Evolutionary conservation across 208 protist species (phyloP), one percentile per base, ranked within the genome.

Genomic region (Leptomonas seymouri): DNA sequence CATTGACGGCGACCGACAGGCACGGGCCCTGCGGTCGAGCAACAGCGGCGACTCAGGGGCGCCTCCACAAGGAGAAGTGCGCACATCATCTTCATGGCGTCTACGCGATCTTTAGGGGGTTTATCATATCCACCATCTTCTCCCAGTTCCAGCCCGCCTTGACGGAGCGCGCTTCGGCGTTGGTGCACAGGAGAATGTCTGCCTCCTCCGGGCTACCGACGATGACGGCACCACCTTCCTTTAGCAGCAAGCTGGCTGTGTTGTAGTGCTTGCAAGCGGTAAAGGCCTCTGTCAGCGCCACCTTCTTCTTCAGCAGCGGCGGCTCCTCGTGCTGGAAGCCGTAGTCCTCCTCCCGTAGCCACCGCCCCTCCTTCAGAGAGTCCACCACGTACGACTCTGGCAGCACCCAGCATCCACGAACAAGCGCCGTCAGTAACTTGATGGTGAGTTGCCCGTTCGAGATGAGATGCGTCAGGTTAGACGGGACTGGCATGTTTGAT

Each of bases 321-420:
- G 78, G 83, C 27, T 84, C 67, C 46, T 84, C 81, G 78, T 97
- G 92, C 61, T 91, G 92, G 67, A 97, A 97, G 21, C 92, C 92
- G 56, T 91, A 94, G 28, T 83, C 73, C 50, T 45, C 61, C 62
- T 97, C 92, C 36, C 71, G 74, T 27, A 88, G 67, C 90, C 92
- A 97, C 31, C 36, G 31, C 45, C 76, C 54, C 31, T 80, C 36
- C 36, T 80, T 76, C 31, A 91, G 39, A 14, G 86, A 95, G 49
- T 90, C 81, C 41, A 75, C 67, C 18, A 94, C 83, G 67, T 91
- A 97, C n/a, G 71, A 76, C 49, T 86, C 82, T 14, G 89, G 84
- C 27, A 97, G 69, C 42, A 97, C 76, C 92, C 92, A 97, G 80
- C 92, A 97, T 3, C 92, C 89, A 16, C 87, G 80, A 25, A 94